A percentile compares a stretch with the other conserved stretches of the same genome.
Conservation (phyloP, 768 basidiomycete genomes). For the Grammothele lineata region DNA sequence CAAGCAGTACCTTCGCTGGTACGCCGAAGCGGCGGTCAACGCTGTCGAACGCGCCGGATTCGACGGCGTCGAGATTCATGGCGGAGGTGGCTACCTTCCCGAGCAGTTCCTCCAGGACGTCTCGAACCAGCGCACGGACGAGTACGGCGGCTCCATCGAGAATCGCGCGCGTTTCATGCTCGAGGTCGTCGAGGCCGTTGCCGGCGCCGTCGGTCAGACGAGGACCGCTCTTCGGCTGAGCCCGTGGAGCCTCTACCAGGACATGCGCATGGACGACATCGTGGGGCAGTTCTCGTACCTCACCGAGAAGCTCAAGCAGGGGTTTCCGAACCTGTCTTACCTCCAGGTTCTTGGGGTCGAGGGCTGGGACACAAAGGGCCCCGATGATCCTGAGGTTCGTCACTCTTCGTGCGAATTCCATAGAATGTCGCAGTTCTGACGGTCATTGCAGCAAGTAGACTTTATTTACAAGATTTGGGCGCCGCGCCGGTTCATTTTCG, state of each 20-base stretch:
- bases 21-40: constrained; percentile 20
- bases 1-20: constrained; percentile 35
- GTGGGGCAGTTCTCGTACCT: constrained; percentile 48
- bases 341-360: constrained; percentile 29
- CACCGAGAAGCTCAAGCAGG: constrained; percentile 31
- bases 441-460: constrained; percentile 13
- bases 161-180: constrained; percentile 42
- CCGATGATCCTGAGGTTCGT: constrained; percentile 3
- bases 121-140: constrained; percentile 41
- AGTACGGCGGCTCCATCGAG: constrained; percentile 47
- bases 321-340: constrained; percentile 37
- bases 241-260: constrained; percentile 27
- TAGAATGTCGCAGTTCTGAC: not conserved
- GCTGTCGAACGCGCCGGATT: constrained; percentile 27
- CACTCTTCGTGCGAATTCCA: not conserved
- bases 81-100: constrained; percentile 28
- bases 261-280: constrained; percentile 48
- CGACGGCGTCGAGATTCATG: constrained; percentile 27
- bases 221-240: constrained; percentile 37
- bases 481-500: constrained; percentile 19
- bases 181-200: constrained; percentile 37
- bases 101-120: constrained; percentile 40
- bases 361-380: not conserved
- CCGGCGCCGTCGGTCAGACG: constrained; percentile 34
- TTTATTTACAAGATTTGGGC: constrained; percentile 21